Percentiles rank a stretch among this genome's conserved stretches.
Conservation (phyloP, 345 rosid genomes). For the Hypericum perforatum region DNA sequence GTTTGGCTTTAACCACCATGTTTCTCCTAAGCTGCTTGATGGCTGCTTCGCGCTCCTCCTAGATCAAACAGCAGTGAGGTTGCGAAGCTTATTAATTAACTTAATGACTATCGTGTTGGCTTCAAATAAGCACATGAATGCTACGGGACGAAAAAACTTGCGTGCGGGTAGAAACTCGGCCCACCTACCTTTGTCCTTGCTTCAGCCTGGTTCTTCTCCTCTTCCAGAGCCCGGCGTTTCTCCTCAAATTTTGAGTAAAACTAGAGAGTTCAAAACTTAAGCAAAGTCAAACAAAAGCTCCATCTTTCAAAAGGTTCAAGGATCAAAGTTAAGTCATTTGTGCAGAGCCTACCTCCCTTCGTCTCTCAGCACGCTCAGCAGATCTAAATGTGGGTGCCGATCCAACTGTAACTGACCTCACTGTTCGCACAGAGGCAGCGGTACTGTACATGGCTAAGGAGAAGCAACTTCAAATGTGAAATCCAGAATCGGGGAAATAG, state of each 20-base stretch:
- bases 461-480: conserved; percentile 2
- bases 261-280: conserved; percentile 18
- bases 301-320: conserved; percentile 1
- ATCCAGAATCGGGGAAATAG: not conserved
- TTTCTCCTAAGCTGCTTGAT: conserved; percentile 78
- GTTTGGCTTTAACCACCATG: conserved; percentile 78
- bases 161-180: not conserved
- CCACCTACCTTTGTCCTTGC: conserved; percentile 65
- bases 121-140: too few relatives aligned
- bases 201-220: conserved; percentile 60
- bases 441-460: conserved; percentile 68
- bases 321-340: conserved; percentile 1
- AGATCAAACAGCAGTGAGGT: conserved; percentile 6
- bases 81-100: too few relatives aligned
- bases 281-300: conserved; percentile 1
- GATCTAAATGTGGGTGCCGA: conserved; percentile 83
- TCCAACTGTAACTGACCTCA: conserved; percentile 67
- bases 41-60: conserved; percentile 97
- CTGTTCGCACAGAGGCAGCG: conserved; percentile 53
- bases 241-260: conserved; percentile 76
- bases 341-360: conserved; percentile 56
- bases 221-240: conserved; percentile 74
- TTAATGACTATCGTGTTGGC: too few relatives aligned
- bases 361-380: conserved; percentile 73
- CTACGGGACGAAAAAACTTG: too few relatives aligned